Conservation (phyloP, 331 rosid species). For the Pyrus hybrid region DNA sequence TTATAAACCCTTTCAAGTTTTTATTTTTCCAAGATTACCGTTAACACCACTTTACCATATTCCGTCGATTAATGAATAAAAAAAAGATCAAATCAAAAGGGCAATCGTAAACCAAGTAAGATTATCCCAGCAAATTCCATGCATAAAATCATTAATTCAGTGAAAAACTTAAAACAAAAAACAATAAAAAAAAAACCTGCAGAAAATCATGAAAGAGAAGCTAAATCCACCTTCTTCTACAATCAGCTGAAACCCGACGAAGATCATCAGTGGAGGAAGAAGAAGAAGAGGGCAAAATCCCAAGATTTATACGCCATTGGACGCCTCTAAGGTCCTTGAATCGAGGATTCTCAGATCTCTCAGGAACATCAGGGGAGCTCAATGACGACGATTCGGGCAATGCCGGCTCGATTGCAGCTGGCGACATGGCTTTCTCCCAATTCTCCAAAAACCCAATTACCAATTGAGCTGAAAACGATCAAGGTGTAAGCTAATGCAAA, state of each 20-base stretch:
- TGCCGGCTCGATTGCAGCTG: conserved; percentile 26
- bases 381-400: conserved; percentile 22
- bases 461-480: background rate
- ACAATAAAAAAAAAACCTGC: background rate
- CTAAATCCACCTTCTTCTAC: conserved; percentile 60
- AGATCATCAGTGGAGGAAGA: conserved; percentile 66
- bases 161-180: background rate
- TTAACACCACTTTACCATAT: background rate
- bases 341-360: conserved; percentile 22
- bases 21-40: background rate
- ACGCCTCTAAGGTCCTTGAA: conserved; percentile 73
- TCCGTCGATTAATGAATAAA: background rate
- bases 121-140: background rate
- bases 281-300: conserved; percentile 62
- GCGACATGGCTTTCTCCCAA: conserved; percentile 15
- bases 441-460: conserved; percentile 7
- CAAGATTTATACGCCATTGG: conserved; percentile 92
- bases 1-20: background rate
- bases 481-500: background rate
- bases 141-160: background rate
- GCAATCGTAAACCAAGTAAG: background rate
- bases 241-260: conserved; percentile 91
- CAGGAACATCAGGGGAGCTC: conserved; percentile 26
- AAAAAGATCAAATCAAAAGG: background rate
- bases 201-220: background rate